Evolutionary conservation across 2,329 filamentous ascomycete species (phyloP), one percentile per base, ranked within the genome.

Genomic region (Fusarium virguliforme): DNA sequence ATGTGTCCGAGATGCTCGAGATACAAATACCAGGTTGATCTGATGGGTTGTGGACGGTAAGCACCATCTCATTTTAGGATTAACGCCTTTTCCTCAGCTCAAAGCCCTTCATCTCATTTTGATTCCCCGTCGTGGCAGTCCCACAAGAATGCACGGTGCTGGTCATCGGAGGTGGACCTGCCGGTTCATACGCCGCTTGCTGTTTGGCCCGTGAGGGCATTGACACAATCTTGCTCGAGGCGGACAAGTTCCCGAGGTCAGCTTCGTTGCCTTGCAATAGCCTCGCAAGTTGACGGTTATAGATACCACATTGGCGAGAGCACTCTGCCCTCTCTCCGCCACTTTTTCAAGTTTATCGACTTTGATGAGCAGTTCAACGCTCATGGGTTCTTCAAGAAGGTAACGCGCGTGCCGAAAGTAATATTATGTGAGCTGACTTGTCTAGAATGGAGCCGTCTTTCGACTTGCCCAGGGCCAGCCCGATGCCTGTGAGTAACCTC

Each of bases 111-210:
- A 10, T 22, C 9, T 10, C n/a, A 24, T 12, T 9, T 41, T 22
- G 10, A n/a, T 40, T 12, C 10, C 9, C 8, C 26, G 30, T 8
- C 8, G 41, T 56, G 53, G 34, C 35, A 41, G 53, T 56, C 35
- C 53, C 53, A 26, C 35, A 56, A 38, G 35, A 41, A 7, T 56
- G 53, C 35, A 56, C 24, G 8, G 83, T 85, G 1, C 76, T 85
- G 2, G 81, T 86, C 7, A 69, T 85, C 2, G 84, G 84, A 6
- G 83, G 82, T 24, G 84, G 84, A 5, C 84, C 84, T 6, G 83
- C 72, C 0, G 84, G 85, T 3, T 85, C 85, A 0, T 86, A 84
- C 60, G 65, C 83, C 2, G 83, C 85, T 6, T 68, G 79, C 0
- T 80, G 72, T 1, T 73, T 86, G 6, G 83, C 84, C 1, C 80